Conservation (phyloP, 768 basidiomycete genomes). For the Paxillus ammoniavirescens region DNA sequence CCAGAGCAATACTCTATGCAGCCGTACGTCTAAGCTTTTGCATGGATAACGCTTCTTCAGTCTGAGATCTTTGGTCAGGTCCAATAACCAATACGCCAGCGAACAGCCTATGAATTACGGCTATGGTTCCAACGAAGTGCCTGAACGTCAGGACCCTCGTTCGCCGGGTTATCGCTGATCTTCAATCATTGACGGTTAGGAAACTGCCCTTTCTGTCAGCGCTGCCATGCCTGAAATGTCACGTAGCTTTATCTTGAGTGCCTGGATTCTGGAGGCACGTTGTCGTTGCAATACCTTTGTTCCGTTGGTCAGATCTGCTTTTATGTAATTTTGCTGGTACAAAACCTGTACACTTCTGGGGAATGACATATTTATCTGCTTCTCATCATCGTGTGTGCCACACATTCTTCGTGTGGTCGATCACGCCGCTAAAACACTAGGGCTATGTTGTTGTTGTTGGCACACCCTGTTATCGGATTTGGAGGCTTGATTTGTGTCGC, state of each 20-base stretch:
- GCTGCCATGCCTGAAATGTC: too few relatives aligned
- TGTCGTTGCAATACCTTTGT: neutral
- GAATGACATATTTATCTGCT: neutral
- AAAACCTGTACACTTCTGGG: neutral
- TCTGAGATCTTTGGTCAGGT: constrained; percentile 9
- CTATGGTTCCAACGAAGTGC: constrained; percentile 12
- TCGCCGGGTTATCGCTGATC: too few relatives aligned
- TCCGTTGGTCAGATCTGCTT: too few relatives aligned
- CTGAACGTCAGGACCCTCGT: neutral
- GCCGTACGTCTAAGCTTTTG: constrained; percentile 5
- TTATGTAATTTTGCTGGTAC: constrained; percentile 1
- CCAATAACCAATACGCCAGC: constrained; percentile 6
- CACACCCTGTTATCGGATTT: too few relatives aligned
- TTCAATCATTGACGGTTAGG: too few relatives aligned
- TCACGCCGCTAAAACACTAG: too few relatives aligned
- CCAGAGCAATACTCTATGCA: constrained; percentile 8
- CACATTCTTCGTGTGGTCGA: constrained; percentile 10
- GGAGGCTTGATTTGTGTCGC: neutral
- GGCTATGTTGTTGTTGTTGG: too few relatives aligned
- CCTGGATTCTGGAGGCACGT: neutral
- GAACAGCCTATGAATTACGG: constrained; percentile 10
- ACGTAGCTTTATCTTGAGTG: neutral
- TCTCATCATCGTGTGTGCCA: constrained; percentile 23
- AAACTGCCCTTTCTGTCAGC: too few relatives aligned
- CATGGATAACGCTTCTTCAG: neutral